A percentile compares a stretch with the other conserved stretches of the same genome.
These are phyloP conservation scores for Elasticomyces elasticus DNA, from an alignment of 495 filamentous ascomycete species.

Conservation along the genomic window DNA sequence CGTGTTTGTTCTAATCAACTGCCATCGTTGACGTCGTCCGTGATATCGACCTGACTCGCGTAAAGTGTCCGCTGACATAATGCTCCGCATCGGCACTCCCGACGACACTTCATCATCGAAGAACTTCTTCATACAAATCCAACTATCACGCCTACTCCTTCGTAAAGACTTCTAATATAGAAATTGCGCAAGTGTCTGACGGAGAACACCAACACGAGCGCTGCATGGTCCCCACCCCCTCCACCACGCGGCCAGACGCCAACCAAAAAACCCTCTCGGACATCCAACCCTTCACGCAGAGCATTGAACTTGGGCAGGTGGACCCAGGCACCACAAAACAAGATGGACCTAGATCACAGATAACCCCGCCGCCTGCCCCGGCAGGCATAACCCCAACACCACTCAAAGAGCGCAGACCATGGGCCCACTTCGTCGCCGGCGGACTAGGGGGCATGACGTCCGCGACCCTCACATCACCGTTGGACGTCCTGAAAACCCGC, in stretches of 20 bases:
- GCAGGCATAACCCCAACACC: too few relatives aligned
- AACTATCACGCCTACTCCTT: too few relatives aligned
- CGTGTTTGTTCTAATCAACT: too few relatives aligned
- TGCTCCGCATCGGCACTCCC: too few relatives aligned
- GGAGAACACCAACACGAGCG: not conserved
- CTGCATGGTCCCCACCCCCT: slow-evolving; percentile 7
- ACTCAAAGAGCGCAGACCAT: slow-evolving; percentile 49
- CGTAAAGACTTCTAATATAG: too few relatives aligned
- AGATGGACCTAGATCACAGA: slow-evolving; percentile 26
- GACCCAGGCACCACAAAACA: slow-evolving; percentile 36
- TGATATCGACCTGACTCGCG: too few relatives aligned
- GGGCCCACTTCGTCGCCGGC: slow-evolving; percentile 82
- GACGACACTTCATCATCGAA: too few relatives aligned
- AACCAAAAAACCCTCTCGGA: not conserved
- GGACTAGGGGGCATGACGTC: slow-evolving; percentile 82
- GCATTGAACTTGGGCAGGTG: slow-evolving; percentile 52
- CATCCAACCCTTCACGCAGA: slow-evolving; percentile 37
- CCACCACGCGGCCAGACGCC: not conserved
- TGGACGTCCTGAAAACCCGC: slow-evolving; percentile 84
- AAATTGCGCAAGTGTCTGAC: too few relatives aligned
- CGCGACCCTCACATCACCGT: slow-evolving; percentile 72
- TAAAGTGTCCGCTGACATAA: too few relatives aligned
- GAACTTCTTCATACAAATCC: too few relatives aligned
- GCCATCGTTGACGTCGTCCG: too few relatives aligned
- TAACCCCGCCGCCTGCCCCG: slow-evolving; percentile 32